These are phyloP conservation scores for Vigna reflexopilosa DNA, from an alignment of 306 rosid genomes.

Conservation along the genomic window DNA sequence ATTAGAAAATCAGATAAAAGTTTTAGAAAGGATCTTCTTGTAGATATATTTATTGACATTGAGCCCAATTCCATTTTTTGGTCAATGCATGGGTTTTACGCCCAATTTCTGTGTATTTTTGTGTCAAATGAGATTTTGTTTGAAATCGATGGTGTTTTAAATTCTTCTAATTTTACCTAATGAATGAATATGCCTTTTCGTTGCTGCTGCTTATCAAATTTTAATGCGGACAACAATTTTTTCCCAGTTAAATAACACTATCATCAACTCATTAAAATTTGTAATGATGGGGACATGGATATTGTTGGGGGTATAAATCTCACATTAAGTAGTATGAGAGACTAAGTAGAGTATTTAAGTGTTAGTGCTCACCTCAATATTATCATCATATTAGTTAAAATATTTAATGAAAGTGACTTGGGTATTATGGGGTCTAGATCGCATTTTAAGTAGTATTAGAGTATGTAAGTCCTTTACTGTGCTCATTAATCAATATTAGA, in stretches of 20 bases:
- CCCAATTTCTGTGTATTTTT: not conserved
- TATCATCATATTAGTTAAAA: too few relatives aligned
- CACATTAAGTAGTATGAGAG: not conserved
- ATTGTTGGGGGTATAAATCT: not conserved
- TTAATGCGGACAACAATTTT: not conserved
- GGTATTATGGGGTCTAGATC: too few relatives aligned
- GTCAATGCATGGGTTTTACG: constrained; percentile 12
- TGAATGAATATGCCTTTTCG: constrained; percentile 3
- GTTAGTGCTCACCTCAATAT: not conserved
- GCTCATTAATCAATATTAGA: too few relatives aligned
- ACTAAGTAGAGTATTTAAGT: not conserved
- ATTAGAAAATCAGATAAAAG: not conserved
- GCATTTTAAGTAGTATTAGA: too few relatives aligned
- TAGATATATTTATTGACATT: not conserved
- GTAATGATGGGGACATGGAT: not conserved
- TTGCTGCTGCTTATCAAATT: constrained; percentile 32
- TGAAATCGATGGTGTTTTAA: constrained; percentile 1
- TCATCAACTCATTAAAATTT: not conserved
- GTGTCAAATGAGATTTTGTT: not conserved
- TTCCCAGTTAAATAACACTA: not conserved
- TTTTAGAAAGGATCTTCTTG: not conserved
- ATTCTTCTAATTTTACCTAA: constrained; percentile 11
- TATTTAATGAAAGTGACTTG: too few relatives aligned
- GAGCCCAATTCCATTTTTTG: not conserved
- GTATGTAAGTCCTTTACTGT: too few relatives aligned